Evolutionary conservation across 441 rosid species (phyloP), one percentile per base, ranked within the genome.

Genomic region (Hypseocharis bilobata): DNA sequence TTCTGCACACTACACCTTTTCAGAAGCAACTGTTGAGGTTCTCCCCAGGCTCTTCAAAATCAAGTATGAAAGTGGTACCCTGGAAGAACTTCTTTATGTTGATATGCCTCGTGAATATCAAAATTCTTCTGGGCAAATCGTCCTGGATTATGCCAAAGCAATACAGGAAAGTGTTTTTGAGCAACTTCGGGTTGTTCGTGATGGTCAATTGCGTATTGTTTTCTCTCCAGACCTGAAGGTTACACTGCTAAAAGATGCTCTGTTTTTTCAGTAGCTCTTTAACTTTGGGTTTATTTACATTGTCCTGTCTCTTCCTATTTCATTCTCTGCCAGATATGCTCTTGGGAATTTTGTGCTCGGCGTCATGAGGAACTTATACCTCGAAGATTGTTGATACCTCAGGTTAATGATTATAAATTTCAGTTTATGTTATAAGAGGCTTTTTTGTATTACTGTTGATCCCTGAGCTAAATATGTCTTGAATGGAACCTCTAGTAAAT

Each of bases 301-400:
- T 60, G 45, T 8, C 49, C 14, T 55, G 2, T 30, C 26, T 58
- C n/a, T 45, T 65, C 23, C 56, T 61, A 64, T 71, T 66, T 64
- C 62, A 19, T 52, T 73, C 61, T 26, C 54, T 65, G 23, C 56
- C 79, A 94, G 99, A 94, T 94, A 74, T 89, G 88, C 75, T 94
- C 96, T 40, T 94, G 99, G 99, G 99, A 91, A 61, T 94, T 94
- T 81, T 94, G 99, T 77, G 96, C 99, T 68, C 84, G 96, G 72
- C 94, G 86, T 36, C 99, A 91, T 70, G 99, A 94, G 77, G 99
- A 94, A 78, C 97, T 94, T 47, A 89, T 94, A 44, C 97, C 99
- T 28, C 76, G 92, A 81, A 81, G 91, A 74, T 83, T 91, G 70
- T 78, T 94, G 78, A 83, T 89, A 76, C 99, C 96, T 8, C 99